Percentiles rank a stretch among this genome's conserved stretches.
These are phyloP conservation scores for Lentinula raphanica DNA, from an alignment of 768 basidiomycete species.

Conservation along the genomic window DNA sequence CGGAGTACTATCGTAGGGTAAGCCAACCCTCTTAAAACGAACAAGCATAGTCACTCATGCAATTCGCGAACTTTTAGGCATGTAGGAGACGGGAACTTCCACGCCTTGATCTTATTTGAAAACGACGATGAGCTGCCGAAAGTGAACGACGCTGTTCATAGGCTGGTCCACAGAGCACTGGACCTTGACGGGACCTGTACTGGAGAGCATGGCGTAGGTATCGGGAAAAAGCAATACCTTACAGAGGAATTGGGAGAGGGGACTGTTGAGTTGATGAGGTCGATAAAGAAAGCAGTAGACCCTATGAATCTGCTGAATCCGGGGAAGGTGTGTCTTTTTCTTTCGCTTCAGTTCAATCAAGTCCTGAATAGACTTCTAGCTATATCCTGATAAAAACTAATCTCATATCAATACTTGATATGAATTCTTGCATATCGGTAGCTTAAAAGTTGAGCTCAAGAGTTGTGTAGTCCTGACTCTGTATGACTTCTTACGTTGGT, in stretches of 20 bases:
- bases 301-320: slow-evolving; percentile 83
- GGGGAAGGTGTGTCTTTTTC: slow-evolving; percentile 48
- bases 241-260: slow-evolving; percentile 75
- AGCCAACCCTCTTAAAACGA: neutral
- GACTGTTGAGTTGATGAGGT: slow-evolving; percentile 82
- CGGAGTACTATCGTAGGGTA: slow-evolving; percentile 57
- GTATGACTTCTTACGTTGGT: too few relatives aligned
- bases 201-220: slow-evolving; percentile 84
- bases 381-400: slow-evolving; percentile 2
- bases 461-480: too few relatives aligned
- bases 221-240: slow-evolving; percentile 84
- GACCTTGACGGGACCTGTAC: slow-evolving; percentile 75
- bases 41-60: neutral
- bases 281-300: slow-evolving; percentile 76
- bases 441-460: too few relatives aligned
- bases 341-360: neutral
- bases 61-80: slow-evolving; percentile 58
- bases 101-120: slow-evolving; percentile 52
- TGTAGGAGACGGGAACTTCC: slow-evolving; percentile 69
- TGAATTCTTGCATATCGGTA: neutral
- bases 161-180: slow-evolving; percentile 68
- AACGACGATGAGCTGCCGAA: slow-evolving; percentile 51
- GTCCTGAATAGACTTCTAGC: neutral
- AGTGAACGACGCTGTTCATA: slow-evolving; percentile 58
- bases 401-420: neutral